Percentiles rank a stretch among this genome's conserved stretches.
Evolutionary conservation across 1,139 yeast genomes (phyloP).

Genomic region (Taphrina sp.): DNA sequence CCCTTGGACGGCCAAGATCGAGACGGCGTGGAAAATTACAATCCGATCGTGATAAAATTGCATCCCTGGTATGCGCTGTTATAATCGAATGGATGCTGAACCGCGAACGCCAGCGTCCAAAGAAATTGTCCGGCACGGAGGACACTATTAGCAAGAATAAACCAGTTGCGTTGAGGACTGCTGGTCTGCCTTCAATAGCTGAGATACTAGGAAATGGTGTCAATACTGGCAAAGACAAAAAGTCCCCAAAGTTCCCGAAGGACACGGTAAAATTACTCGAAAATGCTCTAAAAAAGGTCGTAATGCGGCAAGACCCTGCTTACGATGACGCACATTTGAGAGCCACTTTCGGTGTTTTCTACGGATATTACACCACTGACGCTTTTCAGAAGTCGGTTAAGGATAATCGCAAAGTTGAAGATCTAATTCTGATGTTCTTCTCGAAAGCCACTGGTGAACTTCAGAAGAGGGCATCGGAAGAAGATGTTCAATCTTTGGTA

Average conservation of each 20-base stretch:
- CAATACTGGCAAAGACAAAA: constrained; percentile 12
- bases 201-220: constrained; percentile 16
- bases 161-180: too few relatives aligned
- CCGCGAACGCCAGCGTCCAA: too few relatives aligned
- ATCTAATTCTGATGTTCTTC: constrained; percentile 63
- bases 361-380: constrained; percentile 42
- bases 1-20: too few relatives aligned
- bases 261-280: constrained; percentile 28
- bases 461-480: constrained; percentile 49
- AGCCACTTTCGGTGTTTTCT: constrained; percentile 33
- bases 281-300: constrained; percentile 19
- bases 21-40: too few relatives aligned
- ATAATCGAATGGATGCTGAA: too few relatives aligned
- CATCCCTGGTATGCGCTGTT: too few relatives aligned
- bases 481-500: constrained; percentile 51
- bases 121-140: too few relatives aligned
- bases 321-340: constrained; percentile 31
- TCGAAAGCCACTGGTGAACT: constrained; percentile 65
- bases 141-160: too few relatives aligned
- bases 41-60: too few relatives aligned
- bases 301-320: constrained; percentile 33
- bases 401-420: constrained; percentile 56
- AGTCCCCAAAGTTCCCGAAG: constrained; percentile 28
- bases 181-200: constrained; percentile 8
- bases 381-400: constrained; percentile 46